Percentiles rank a stretch among this genome's conserved stretches.
These are phyloP conservation scores for Saturnispora besseyi DNA, from an alignment of 805 yeast species.

Conservation along the genomic window DNA sequence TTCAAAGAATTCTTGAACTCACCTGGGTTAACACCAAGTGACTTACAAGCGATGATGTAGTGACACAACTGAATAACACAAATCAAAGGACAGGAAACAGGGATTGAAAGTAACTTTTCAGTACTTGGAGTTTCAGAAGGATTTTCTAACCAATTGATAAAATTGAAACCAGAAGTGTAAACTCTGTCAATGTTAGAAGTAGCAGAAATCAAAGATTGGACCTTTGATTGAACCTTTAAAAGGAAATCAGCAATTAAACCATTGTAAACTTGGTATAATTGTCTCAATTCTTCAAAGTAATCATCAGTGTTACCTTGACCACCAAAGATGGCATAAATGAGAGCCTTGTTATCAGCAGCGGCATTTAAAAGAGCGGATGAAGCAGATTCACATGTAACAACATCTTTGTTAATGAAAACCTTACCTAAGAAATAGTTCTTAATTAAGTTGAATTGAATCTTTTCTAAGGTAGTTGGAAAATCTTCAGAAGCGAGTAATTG, in stretches of 20 bases:
- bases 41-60: conserved; percentile 78
- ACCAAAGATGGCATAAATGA: conserved; percentile 84
- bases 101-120: conserved; percentile 82
- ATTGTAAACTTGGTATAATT: conserved; percentile 66
- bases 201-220: conserved; percentile 58
- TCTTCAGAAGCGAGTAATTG: conserved; percentile 47
- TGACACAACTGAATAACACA: conserved; percentile 94
- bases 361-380: conserved; percentile 46
- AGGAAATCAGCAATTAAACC: conserved; percentile 68
- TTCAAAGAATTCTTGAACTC: conserved; percentile 59
- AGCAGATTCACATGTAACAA: conserved; percentile 2
- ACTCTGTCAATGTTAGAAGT: conserved; percentile 76
- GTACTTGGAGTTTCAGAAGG: conserved; percentile 84
- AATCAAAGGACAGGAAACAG: conserved; percentile 94
- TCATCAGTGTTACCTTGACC: conserved; percentile 99
- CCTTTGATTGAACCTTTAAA: conserved; percentile 55
- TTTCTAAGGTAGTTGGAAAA: conserved; percentile 57
- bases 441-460: conserved; percentile 62
- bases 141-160: conserved; percentile 76
- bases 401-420: conserved; percentile 22
- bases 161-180: conserved; percentile 88
- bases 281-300: conserved; percentile 92
- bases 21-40: conserved; percentile 84
- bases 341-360: conserved; percentile 46
- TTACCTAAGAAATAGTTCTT: conserved; percentile 58